phyloP scores from a whole-genome alignment of 2,329 filamentous ascomycete genomes.

The Colletotrichum sp. region DNA sequence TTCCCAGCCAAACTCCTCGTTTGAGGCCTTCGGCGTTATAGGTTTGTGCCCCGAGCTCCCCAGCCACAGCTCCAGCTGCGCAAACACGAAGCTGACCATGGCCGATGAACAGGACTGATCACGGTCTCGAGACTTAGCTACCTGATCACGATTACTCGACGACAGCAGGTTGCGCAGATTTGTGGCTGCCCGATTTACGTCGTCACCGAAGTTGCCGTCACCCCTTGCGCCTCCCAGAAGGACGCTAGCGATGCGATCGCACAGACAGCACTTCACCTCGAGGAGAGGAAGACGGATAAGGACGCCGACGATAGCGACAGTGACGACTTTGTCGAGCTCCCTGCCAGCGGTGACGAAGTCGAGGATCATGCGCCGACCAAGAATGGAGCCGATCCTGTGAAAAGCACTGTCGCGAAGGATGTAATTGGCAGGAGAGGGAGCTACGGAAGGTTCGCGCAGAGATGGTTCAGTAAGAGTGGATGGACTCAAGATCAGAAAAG shows the following conservation, averaged over 20 bases:
- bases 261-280: constrained; percentile 56
- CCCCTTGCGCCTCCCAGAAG: constrained; percentile 77
- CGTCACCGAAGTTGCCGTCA: constrained; percentile 88
- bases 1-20: constrained; percentile 51
- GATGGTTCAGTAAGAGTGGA: constrained; percentile 88
- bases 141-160: constrained; percentile 83
- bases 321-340: constrained; percentile 48
- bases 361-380: constrained; percentile 44
- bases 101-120: constrained; percentile 70
- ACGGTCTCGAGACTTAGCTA: constrained; percentile 83
- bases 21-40: constrained; percentile 66
- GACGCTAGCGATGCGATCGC: constrained; percentile 78
- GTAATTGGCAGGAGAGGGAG: constrained; percentile 83
- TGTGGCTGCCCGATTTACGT: constrained; percentile 84
- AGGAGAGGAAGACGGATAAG: constrained; percentile 43
- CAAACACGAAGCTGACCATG: background rate
- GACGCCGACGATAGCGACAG: constrained; percentile 49
- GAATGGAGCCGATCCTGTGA: constrained; percentile 28
- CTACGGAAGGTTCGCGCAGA: constrained; percentile 87
- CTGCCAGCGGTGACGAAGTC: constrained; percentile 43
- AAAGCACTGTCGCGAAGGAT: constrained; percentile 81
- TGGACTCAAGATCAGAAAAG: constrained; percentile 77
- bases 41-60: constrained; percentile 44
- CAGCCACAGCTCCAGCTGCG: background rate
- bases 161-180: constrained; percentile 88